A percentile compares a stretch with the other conserved stretches of the same genome.
Conservation (phyloP, 1,139 yeast genomes). For the Pichia sp. region DNA sequence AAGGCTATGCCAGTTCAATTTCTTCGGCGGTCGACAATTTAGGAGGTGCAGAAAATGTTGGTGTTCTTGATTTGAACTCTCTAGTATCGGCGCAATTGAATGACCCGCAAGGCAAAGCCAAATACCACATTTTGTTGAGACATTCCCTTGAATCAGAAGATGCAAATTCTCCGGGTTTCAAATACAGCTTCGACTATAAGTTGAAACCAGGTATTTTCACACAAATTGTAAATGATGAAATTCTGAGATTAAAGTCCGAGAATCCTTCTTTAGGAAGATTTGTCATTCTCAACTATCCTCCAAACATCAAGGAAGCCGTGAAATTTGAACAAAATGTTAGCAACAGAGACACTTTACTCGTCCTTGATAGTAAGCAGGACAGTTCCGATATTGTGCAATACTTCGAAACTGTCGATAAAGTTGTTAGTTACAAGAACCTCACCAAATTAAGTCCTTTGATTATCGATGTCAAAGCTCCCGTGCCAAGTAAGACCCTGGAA, state of each 20-base stretch:
- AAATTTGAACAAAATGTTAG: slow-evolving; percentile 57
- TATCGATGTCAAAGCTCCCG: background rate
- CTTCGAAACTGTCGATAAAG: slow-evolving; percentile 56
- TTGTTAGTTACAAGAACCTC: slow-evolving; percentile 28
- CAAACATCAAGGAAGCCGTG: slow-evolving; percentile 56
- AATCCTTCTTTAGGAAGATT: slow-evolving; percentile 43
- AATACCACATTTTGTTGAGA: slow-evolving; percentile 40
- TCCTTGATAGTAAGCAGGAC: slow-evolving; percentile 25
- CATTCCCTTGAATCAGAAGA: slow-evolving; percentile 30
- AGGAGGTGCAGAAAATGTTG: slow-evolving; percentile 29
- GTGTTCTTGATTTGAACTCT: slow-evolving; percentile 46
- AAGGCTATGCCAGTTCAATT: slow-evolving; percentile 22
- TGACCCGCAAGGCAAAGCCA: slow-evolving; percentile 36
- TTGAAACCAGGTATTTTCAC: slow-evolving; percentile 59
- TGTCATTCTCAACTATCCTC: slow-evolving; percentile 53
- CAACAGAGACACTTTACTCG: slow-evolving; percentile 37
- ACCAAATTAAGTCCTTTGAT: slow-evolving; percentile 15
- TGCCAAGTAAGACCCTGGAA: background rate
- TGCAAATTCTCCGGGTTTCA: slow-evolving; percentile 24
- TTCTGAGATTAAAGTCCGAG: slow-evolving; percentile 35
- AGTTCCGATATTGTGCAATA: slow-evolving; percentile 47
- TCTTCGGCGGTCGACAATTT: slow-evolving; percentile 19
- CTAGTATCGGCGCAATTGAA: slow-evolving; percentile 44
- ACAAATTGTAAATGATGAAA: slow-evolving; percentile 49
- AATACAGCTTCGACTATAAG: slow-evolving; percentile 34